Conservation (phyloP, 2,329 filamentous ascomycete species). For the Metarhizium guizhouense region DNA sequence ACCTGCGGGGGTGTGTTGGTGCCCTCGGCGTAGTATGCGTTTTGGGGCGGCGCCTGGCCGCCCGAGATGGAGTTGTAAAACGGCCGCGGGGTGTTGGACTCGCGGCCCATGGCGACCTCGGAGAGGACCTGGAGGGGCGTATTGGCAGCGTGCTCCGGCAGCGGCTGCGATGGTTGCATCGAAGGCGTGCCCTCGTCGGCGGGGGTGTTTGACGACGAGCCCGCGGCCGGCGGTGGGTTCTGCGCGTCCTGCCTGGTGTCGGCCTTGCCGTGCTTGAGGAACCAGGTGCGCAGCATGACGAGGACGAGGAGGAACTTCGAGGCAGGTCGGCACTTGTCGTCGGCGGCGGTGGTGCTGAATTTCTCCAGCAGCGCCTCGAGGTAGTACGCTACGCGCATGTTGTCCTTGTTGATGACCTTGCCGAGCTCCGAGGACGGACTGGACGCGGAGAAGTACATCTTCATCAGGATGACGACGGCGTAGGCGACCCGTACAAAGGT, state of each 20-base stretch:
- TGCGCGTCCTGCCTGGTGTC: background rate
- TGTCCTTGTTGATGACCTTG: constrained; percentile 58
- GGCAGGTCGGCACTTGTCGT: constrained; percentile 55
- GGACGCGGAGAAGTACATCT: constrained; percentile 61
- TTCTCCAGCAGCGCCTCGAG: constrained; percentile 62
- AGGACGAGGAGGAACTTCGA: constrained; percentile 64
- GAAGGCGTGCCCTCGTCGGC: constrained; percentile 8
- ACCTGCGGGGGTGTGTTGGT: constrained; percentile 5
- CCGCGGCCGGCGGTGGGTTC: background rate
- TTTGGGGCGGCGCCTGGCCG: constrained; percentile 19
- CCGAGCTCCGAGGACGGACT: constrained; percentile 57
- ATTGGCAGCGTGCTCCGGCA: constrained; percentile 25
- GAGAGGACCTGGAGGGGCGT: constrained; percentile 49
- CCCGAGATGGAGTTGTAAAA: constrained; percentile 14
- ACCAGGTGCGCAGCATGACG: constrained; percentile 63
- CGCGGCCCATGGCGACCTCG: constrained; percentile 43
- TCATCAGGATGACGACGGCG: constrained; percentile 62
- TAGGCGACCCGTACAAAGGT: constrained; percentile 65
- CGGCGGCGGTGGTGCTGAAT: constrained; percentile 54
- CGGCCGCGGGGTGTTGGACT: constrained; percentile 13
- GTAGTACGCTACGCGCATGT: constrained; percentile 57
- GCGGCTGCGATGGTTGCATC: constrained; percentile 5
- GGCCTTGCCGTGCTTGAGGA: constrained; percentile 39
- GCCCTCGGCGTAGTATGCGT: constrained; percentile 23
- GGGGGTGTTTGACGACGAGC: background rate